Evolutionary conservation across 331 rosid species (phyloP).

Genomic region (Quercus lobata): DNA sequence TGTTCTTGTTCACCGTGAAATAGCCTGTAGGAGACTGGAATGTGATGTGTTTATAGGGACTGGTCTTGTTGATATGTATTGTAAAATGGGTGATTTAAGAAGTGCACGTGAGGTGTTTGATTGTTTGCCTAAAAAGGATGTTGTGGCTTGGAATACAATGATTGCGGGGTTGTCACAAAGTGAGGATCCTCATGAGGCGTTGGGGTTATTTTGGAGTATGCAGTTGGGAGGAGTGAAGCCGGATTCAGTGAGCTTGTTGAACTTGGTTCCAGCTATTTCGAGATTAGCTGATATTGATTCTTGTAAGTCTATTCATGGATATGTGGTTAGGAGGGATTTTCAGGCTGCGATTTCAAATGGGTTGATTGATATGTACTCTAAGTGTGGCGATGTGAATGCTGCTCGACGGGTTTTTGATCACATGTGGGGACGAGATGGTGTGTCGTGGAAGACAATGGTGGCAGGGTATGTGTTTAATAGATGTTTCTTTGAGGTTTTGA

Average conservation of each 20-base stretch:
- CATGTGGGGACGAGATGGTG: conserved; percentile 42
- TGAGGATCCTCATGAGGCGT: conserved; percentile 37
- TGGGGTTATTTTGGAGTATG: conserved; percentile 40
- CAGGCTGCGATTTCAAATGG: conserved; percentile 38
- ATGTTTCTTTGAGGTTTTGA: conserved; percentile 48
- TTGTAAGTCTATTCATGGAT: conserved; percentile 62
- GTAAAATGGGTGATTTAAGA: conserved; percentile 49
- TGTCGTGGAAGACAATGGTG: conserved; percentile 64
- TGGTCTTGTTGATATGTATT: conserved; percentile 54
- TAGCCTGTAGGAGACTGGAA: conserved; percentile 34
- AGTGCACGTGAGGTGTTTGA: conserved; percentile 54
- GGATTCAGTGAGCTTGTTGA: conserved; percentile 54
- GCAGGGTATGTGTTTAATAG: conserved; percentile 53
- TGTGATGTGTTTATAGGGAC: conserved; percentile 66
- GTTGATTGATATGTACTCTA: conserved; percentile 70
- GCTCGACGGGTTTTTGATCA: conserved; percentile 38
- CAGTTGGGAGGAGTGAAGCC: conserved; percentile 40
- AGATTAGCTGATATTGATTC: conserved; percentile 38
- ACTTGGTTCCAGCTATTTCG: conserved; percentile 69
- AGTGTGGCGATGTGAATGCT: conserved; percentile 44
- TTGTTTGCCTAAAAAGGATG: conserved; percentile 47
- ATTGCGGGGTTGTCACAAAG: conserved; percentile 64
- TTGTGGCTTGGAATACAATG: conserved; percentile 61
- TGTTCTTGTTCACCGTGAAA: conserved; percentile 36
- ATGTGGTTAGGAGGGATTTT: conserved; percentile 43